phyloP scores from a whole-genome alignment of 345 rosid species.

The Passiflora organensis region DNA sequence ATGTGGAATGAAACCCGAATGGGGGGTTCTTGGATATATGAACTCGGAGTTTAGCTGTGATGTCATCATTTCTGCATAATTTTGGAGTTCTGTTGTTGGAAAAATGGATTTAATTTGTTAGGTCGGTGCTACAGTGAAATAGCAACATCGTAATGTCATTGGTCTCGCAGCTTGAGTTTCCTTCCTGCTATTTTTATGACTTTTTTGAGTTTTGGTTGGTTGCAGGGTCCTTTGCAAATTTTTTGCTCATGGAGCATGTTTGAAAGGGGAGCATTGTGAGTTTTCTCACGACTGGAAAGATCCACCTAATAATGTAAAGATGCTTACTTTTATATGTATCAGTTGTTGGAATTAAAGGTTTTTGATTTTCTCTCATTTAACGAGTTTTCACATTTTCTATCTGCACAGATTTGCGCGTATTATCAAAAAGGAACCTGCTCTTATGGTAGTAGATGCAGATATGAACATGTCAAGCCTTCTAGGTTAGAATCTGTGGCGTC shows the following conservation, averaged over 20 bases:
- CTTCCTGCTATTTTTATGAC: too few relatives aligned
- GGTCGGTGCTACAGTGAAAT: too few relatives aligned
- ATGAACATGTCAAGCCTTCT: constrained; percentile 60
- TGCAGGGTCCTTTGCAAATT: constrained; percentile 72
- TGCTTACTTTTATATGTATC: not conserved
- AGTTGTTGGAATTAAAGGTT: not conserved
- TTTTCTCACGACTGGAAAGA: constrained; percentile 79
- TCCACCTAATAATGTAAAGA: constrained; percentile 55
- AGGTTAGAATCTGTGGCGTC: constrained; percentile 45
- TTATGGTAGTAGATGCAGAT: constrained; percentile 81
- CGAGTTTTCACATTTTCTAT: constrained; percentile 3
- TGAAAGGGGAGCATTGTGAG: constrained; percentile 91
- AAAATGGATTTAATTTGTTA: too few relatives aligned
- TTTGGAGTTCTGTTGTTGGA: too few relatives aligned
- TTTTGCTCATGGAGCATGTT: constrained; percentile 85
- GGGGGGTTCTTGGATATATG: too few relatives aligned
- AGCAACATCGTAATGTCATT: too few relatives aligned
- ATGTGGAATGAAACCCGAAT: too few relatives aligned
- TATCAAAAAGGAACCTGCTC: constrained; percentile 86
- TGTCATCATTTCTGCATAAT: not conserved
- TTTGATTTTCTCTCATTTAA: not conserved
- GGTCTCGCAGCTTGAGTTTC: too few relatives aligned
- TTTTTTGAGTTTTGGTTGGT: too few relatives aligned
- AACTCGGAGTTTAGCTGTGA: not conserved
- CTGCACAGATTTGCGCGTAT: constrained; percentile 69